Conservation (phyloP, 306 rosid species). For the Castanea mollissima region DNA sequence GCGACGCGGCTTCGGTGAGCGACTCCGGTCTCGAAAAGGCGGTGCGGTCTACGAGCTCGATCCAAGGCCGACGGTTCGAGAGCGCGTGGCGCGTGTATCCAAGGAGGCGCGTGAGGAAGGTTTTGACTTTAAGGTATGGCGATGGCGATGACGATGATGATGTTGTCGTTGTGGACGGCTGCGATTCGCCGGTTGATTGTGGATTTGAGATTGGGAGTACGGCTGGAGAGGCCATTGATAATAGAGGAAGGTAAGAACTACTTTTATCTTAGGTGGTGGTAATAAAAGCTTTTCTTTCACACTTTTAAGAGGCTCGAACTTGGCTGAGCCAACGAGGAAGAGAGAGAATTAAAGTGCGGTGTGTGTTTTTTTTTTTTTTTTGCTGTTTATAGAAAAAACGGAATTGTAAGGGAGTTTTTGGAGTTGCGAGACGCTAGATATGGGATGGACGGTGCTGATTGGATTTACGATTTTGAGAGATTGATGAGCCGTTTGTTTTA, state of each 20-base stretch:
- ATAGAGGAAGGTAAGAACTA: too few relatives aligned
- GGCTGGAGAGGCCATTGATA: background rate
- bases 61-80: slow-evolving; percentile 41
- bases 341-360: too few relatives aligned
- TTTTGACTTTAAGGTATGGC: background rate
- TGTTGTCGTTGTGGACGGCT: slow-evolving; percentile 9
- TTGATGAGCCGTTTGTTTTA: background rate
- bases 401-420: background rate
- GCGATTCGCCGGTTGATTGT: slow-evolving; percentile 16
- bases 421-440: background rate
- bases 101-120: slow-evolving; percentile 35
- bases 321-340: background rate
- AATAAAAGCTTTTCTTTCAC: too few relatives aligned
- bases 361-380: background rate
- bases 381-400: background rate
- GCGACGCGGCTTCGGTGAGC: slow-evolving; percentile 38
- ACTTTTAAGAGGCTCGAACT: background rate
- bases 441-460: background rate
- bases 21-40: slow-evolving; percentile 37
- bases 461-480: background rate
- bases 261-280: too few relatives aligned
- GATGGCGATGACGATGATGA: background rate
- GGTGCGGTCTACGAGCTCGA: slow-evolving; percentile 37
- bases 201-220: background rate
- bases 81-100: slow-evolving; percentile 19